A percentile compares a stretch with the other conserved stretches of the same genome.
Evolutionary conservation across 228 moss, liverwort and hornwort species (phyloP).

Genomic region (Sphagnum fallax): DNA sequence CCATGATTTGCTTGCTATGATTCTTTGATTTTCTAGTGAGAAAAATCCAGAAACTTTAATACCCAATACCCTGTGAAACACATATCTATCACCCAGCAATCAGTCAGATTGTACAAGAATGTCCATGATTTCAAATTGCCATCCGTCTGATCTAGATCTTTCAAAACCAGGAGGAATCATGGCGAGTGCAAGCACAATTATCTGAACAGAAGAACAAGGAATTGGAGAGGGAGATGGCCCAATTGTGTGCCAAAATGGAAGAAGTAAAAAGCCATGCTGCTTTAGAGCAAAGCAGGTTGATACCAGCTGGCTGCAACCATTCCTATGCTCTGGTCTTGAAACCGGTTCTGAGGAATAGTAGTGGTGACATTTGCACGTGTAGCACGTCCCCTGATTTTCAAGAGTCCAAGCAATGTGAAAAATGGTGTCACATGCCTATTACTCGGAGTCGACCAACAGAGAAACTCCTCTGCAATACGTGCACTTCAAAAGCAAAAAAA

Average conservation of each 20-base stretch:
- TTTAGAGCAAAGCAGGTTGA: slow-evolving; percentile 47
- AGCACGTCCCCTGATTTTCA: slow-evolving; percentile 14
- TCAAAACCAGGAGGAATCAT: slow-evolving; percentile 6
- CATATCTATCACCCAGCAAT: too few species aligned
- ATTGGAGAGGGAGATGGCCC: slow-evolving; percentile 6
- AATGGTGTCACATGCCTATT: slow-evolving; percentile 13
- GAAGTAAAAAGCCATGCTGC: slow-evolving; percentile 13
- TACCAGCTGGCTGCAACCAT: slow-evolving; percentile 35
- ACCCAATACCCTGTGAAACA: too few species aligned
- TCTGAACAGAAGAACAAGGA: slow-evolving; percentile 7
- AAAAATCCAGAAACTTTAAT: too few species aligned
- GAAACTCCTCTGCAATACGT: slow-evolving; percentile 5
- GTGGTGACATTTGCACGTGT: slow-evolving; percentile 12
- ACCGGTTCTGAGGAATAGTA: slow-evolving; percentile 25
- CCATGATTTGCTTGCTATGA: too few species aligned
- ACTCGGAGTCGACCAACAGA: slow-evolving; percentile 3
- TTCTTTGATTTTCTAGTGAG: too few species aligned
- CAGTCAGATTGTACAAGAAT: too few species aligned
- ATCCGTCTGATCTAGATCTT: too few species aligned
- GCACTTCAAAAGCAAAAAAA: slow-evolving; percentile 12
- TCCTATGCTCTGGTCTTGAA: slow-evolving; percentile 42
- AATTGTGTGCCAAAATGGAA: slow-evolving; percentile 2
- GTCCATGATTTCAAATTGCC: too few species aligned
- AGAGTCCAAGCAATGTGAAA: slow-evolving; percentile 10
- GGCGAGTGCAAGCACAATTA: slow-evolving; percentile 6